Base-by-base conservation (phyloP, 176 grass and related monocot species). In the Tuctoria greenei region DNA sequence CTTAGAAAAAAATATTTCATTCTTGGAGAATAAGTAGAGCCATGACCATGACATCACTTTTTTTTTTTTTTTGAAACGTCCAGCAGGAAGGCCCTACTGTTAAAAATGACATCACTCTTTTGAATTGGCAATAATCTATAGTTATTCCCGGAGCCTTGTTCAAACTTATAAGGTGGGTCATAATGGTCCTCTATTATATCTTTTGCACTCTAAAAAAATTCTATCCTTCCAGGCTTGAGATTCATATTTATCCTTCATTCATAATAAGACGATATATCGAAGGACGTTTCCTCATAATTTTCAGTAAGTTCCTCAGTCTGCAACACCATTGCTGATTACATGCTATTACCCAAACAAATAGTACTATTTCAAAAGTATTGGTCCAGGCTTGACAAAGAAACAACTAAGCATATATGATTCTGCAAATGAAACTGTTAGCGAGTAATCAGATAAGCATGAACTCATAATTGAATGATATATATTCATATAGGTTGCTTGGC, bases 401-500 rank as follows among this genome's bases (percentile, higher is more conserved):
- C 10, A 74, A 36, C 36, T 47, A 74, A 62, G 12, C 16, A 68
- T 67, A 68, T 44, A 10, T 36, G 41, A 42, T 74, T 49, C 6
- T 68, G 39, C 63, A 45, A 61, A 69, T 40, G 63, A 34, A 45
- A 61, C 7, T 52, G 16, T 46, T 37, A 28, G 18, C 52, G 9
- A 52, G 12, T 81, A 69, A 67, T 18, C 34, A 60, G 41, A 43
- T 71, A 78, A 49, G 23, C 9, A 71, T 13, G 41, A 66, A 15
- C 14, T 7, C 13, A 69, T 50, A 81, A 39, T 46, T 50, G 23
- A 77, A 72, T 50, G 79, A 69, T 62, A 61, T 65, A 45, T n/a
- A 39, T 71, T 62, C 15, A 71, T 5, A 71, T 81, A 54, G 65
- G 66, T 64, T 17, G 17, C 66, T 78, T 52, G 37, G 67, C 67